A percentile compares a stretch with the other conserved stretches of the same genome.
These are phyloP conservation scores for Candida chilensis DNA, from an alignment of 805 yeast genomes.

Conservation along the genomic window DNA sequence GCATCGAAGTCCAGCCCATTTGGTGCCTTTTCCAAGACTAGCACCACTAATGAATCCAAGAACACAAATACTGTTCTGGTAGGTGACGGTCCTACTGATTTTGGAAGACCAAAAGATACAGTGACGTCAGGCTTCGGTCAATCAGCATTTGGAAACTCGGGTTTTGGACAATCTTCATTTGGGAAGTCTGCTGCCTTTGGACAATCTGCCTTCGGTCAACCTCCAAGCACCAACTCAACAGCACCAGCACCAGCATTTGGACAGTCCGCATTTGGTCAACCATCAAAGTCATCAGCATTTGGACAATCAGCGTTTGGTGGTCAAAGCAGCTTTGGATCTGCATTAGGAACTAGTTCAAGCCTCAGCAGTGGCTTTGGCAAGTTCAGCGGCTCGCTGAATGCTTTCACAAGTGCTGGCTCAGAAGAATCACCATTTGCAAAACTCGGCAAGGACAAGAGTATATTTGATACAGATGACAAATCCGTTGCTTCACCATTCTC, in stretches of 20 bases:
- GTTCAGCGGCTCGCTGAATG: too few relatives aligned
- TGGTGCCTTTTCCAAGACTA: too few relatives aligned
- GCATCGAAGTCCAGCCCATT: too few relatives aligned
- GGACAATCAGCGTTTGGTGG: slow-evolving; percentile 11
- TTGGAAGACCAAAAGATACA: too few relatives aligned
- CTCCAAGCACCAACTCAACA: not conserved
- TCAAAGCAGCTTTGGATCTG: slow-evolving; percentile 2
- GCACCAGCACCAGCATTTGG: slow-evolving; percentile 5
- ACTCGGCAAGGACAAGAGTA: too few relatives aligned
- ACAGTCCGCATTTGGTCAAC: slow-evolving; percentile 8
- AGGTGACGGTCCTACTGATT: too few relatives aligned
- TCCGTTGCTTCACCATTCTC: too few relatives aligned
- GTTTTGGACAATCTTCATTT: slow-evolving; percentile 5
- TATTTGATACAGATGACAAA: too few relatives aligned
- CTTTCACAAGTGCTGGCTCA: too few relatives aligned
- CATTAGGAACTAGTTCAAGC: too few relatives aligned
- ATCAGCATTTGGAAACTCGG: slow-evolving; percentile 2
- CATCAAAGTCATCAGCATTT: slow-evolving; percentile 6
- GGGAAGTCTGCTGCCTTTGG: slow-evolving; percentile 4
- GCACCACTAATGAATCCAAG: too few relatives aligned
- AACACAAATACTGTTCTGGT: too few relatives aligned
- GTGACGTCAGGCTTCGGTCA: slow-evolving; percentile 1
- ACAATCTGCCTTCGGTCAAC: slow-evolving; percentile 1
- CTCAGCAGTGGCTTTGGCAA: slow-evolving; percentile 7
- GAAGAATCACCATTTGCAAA: slow-evolving; percentile 9